A percentile compares a stretch with the other conserved stretches of the same genome.
phyloP scores from a whole-genome alignment of 176 grass and related monocot species.

The Oryza coarctata region DNA sequence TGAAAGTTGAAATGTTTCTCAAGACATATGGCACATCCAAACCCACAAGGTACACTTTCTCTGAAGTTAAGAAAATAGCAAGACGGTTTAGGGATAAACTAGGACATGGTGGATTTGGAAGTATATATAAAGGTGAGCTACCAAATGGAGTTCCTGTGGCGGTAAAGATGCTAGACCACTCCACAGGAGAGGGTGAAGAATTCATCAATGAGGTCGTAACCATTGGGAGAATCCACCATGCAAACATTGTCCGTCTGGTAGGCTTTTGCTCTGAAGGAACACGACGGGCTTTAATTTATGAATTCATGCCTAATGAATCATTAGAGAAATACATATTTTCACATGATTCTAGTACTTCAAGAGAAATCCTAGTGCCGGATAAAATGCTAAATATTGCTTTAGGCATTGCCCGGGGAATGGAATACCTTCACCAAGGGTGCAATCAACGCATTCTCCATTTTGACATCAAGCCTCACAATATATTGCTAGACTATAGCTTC shows the following conservation, averaged over 20 bases:
- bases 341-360: not conserved
- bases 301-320: slow-evolving; percentile 66
- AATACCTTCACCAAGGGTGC: slow-evolving; percentile 68
- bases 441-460: slow-evolving; percentile 69
- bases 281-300: slow-evolving; percentile 47
- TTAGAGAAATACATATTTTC: slow-evolving; percentile 49
- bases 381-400: slow-evolving; percentile 40
- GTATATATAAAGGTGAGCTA: slow-evolving; percentile 52
- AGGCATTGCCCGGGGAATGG: slow-evolving; percentile 56
- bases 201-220: slow-evolving; percentile 87
- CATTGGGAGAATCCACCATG: slow-evolving; percentile 60
- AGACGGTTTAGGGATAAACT: slow-evolving; percentile 46
- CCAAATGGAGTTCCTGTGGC: slow-evolving; percentile 60
- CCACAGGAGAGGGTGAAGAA: slow-evolving; percentile 49
- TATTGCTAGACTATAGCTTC: slow-evolving; percentile 51
- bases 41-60: slow-evolving; percentile 62
- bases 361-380: not conserved
- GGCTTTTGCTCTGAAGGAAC: slow-evolving; percentile 55
- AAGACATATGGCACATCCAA: slow-evolving; percentile 51
- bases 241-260: slow-evolving; percentile 52
- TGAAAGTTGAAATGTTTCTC: slow-evolving; percentile 69
- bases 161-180: slow-evolving; percentile 59
- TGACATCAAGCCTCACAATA: slow-evolving; percentile 69
- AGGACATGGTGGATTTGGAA: slow-evolving; percentile 61
- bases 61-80: slow-evolving; percentile 57